Base-by-base conservation (phyloP, 805 yeast species). In the Starmerella roubikii region DNA sequence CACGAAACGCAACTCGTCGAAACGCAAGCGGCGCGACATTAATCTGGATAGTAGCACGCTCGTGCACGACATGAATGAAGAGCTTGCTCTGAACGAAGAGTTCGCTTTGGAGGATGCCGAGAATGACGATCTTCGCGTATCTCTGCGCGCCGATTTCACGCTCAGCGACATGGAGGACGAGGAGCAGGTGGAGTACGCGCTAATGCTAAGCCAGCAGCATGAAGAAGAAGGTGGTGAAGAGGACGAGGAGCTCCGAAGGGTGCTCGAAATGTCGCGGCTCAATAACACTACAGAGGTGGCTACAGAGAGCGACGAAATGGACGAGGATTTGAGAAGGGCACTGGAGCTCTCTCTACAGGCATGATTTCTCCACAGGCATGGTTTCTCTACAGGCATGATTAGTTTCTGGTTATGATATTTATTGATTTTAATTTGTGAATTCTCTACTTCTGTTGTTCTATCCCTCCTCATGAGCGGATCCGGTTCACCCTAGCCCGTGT, bases 131-230 rank as follows among this genome's bases (percentile, higher is more conserved):
- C 38, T 13, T n/a, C 40, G 45, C n/a, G 36, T 20, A 13, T 41
- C 23, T 9, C 25, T 41, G 10, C 41, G 49, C 3, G 49, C 48
- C 20, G 30, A 38, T 10, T 48, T 29, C 37, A 35, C 25, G 6
- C 30, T 47, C 12, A 49, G 40, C 4, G 46, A 44, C 6, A 31
- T 54, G 34, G 49, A 47, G 4, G 60, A 57, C 28, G 57, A 54
- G 15, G 62, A 57, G 32, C 58, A 55, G 37, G 25, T 56, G 23
- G 50, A 50, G 24, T 53, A 54, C 34, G 62, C 62, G 3, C 17
- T 56, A 37, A 47, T 54, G 51, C 48, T 57, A 23, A 54, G 59
- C 40, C 48, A 49, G 32, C 44, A 45, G 36, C 29, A 33, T 8
- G 8, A 18, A 16, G 8, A 5, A 18, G 25, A 15, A 9, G 9